phyloP scores from a whole-genome alignment of 2,329 filamentous ascomycete genomes.

The Sporothrix euskadiensis region DNA sequence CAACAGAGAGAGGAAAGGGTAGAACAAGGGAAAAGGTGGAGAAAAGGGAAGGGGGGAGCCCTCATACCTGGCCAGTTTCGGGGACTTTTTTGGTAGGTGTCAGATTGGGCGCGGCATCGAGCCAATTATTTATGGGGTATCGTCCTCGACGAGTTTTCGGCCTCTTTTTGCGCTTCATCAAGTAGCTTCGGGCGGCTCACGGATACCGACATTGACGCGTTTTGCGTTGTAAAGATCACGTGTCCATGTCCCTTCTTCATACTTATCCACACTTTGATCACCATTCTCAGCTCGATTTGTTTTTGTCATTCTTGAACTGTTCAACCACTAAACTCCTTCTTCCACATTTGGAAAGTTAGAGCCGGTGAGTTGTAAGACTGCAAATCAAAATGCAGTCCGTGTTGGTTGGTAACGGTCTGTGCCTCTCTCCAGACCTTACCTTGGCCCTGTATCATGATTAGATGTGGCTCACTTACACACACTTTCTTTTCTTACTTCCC shows the following conservation, averaged over 20 bases:
- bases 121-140: neutral
- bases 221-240: neutral
- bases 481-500: neutral
- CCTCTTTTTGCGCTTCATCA: neutral
- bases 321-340: neutral
- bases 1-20: neutral
- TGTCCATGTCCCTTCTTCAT: neutral
- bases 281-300: too few relatives aligned
- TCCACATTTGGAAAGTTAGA: too few relatives aligned
- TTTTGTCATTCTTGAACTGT: neutral
- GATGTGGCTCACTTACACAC: neutral
- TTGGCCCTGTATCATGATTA: neutral
- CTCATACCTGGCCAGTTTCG: neutral
- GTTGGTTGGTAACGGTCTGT: neutral
- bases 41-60: neutral
- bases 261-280: too few relatives aligned
- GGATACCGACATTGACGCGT: neutral
- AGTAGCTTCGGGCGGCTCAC: neutral
- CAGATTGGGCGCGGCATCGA: neutral
- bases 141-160: neutral
- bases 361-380: neutral
- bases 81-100: neutral
- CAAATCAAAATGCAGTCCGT: neutral
- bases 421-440: neutral
- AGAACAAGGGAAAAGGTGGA: neutral